These are phyloP conservation scores for Metschnikowia koreensis DNA, from an alignment of 805 yeast species.

Conservation along the genomic window DNA sequence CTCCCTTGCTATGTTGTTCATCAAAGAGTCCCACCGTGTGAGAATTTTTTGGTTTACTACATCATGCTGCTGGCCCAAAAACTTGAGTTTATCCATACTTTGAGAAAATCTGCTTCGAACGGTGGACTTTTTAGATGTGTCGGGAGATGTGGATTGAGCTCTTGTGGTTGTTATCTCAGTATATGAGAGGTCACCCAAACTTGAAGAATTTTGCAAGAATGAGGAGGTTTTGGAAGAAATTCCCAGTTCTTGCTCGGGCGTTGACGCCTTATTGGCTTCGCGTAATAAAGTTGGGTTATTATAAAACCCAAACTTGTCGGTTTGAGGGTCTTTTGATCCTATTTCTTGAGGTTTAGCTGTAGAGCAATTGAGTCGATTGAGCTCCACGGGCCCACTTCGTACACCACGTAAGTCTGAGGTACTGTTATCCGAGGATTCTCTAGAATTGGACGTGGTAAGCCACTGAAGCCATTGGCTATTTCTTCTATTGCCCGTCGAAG, in stretches of 20 bases:
- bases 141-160: background rate
- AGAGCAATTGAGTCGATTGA: conserved; percentile 28
- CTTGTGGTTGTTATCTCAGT: background rate
- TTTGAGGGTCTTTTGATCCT: conserved; percentile 23
- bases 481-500: background rate
- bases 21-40: conserved; percentile 46
- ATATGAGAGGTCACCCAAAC: background rate
- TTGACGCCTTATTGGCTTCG: background rate
- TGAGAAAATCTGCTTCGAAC: background rate
- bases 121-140: background rate
- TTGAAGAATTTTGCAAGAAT: background rate
- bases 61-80: conserved; percentile 46
- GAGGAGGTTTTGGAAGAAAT: too few relatives aligned
- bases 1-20: conserved; percentile 30
- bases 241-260: background rate
- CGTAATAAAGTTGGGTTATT: background rate
- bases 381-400: conserved; percentile 41
- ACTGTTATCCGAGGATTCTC: background rate
- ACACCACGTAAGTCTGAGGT: background rate
- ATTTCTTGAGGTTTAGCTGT: conserved; percentile 5
- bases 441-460: conserved; percentile 4
- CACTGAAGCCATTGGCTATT: conserved; percentile 12
- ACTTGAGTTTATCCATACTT: conserved; percentile 30
- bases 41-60: conserved; percentile 36
- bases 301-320: conserved; percentile 53